Percentiles rank a stretch among this genome's conserved stretches.
Evolutionary conservation across 2,329 filamentous ascomycete species (phyloP).

Genomic region (Epichloe typhina): DNA sequence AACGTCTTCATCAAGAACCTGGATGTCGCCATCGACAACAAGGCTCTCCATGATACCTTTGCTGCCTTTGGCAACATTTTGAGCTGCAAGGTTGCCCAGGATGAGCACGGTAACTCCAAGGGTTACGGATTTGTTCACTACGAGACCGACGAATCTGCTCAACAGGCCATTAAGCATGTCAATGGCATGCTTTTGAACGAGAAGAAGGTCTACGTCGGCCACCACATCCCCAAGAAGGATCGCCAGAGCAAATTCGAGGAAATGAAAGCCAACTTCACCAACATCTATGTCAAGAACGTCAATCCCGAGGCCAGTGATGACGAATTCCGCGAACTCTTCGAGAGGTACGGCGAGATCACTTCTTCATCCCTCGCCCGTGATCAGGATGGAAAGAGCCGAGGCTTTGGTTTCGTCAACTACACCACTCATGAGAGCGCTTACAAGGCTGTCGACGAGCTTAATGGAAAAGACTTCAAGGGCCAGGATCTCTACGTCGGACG

Average conservation of each 20-base stretch:
- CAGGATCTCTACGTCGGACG: slow-evolving; percentile 97
- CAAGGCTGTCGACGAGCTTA: slow-evolving; percentile 80
- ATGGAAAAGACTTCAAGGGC: slow-evolving; percentile 81
- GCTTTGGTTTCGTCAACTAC: slow-evolving; percentile 95
- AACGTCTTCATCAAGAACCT: slow-evolving; percentile 99
- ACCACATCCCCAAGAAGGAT: slow-evolving; percentile 99
- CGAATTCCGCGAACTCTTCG: slow-evolving; percentile 86
- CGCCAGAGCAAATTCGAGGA: slow-evolving; percentile 99
- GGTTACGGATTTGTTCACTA: slow-evolving; percentile 99
- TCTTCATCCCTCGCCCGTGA: slow-evolving; percentile 90
- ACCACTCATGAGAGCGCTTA: slow-evolving; percentile 77
- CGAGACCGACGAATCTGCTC: slow-evolving; percentile 95
- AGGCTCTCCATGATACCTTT: slow-evolving; percentile 98
- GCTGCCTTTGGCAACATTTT: slow-evolving; percentile 98
- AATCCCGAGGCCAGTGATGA: slow-evolving; percentile 74
- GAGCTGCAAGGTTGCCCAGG: slow-evolving; percentile 98
- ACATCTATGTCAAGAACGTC: slow-evolving; percentile 99
- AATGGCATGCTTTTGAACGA: slow-evolving; percentile 99
- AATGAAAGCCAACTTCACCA: slow-evolving; percentile 99
- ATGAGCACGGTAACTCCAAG: slow-evolving; percentile 93
- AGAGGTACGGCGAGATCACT: slow-evolving; percentile 85
- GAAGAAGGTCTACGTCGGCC: slow-evolving; percentile 99
- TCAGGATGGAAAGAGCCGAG: slow-evolving; percentile 80
- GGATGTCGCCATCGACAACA: slow-evolving; percentile 97
- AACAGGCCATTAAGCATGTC: slow-evolving; percentile 96